Evolutionary conservation across 306 rosid genomes (phyloP).

Genomic region (Potentilla sterilis): DNA sequence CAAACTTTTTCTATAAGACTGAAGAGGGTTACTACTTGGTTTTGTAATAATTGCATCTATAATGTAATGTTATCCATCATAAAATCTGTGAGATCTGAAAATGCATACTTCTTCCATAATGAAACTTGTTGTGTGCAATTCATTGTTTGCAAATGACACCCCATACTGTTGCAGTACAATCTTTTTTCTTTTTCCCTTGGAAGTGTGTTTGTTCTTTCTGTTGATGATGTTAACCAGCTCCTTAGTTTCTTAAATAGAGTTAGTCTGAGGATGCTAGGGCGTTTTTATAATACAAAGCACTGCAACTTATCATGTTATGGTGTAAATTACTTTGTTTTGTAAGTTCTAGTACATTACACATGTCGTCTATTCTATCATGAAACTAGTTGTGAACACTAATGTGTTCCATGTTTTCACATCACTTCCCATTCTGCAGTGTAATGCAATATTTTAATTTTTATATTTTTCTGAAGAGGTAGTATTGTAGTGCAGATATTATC

Average conservation of each 20-base stretch:
- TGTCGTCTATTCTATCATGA: not conserved
- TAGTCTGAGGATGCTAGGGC: not conserved
- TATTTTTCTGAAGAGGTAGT: not conserved
- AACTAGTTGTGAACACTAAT: not conserved
- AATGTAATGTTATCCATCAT: not conserved
- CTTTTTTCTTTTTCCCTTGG: not conserved
- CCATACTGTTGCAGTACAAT: not conserved
- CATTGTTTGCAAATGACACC: conserved; percentile 2
- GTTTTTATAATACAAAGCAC: not conserved
- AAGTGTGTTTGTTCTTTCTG: not conserved
- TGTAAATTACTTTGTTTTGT: conserved; percentile 3
- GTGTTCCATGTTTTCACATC: not conserved
- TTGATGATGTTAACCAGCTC: not conserved
- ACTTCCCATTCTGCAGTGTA: not conserved
- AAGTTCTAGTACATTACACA: not conserved
- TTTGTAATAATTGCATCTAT: conserved; percentile 1
- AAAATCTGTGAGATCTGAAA: not conserved
- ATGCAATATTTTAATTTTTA: not conserved
- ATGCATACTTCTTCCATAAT: not conserved
- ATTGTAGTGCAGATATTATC: not conserved
- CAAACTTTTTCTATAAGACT: not conserved
- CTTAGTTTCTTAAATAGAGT: not conserved
- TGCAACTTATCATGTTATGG: not conserved
- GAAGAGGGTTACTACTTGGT: not conserved
- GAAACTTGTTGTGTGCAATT: not conserved